Base-by-base conservation (phyloP, 106 monocot species). In the Narthecium ossifragum region DNA sequence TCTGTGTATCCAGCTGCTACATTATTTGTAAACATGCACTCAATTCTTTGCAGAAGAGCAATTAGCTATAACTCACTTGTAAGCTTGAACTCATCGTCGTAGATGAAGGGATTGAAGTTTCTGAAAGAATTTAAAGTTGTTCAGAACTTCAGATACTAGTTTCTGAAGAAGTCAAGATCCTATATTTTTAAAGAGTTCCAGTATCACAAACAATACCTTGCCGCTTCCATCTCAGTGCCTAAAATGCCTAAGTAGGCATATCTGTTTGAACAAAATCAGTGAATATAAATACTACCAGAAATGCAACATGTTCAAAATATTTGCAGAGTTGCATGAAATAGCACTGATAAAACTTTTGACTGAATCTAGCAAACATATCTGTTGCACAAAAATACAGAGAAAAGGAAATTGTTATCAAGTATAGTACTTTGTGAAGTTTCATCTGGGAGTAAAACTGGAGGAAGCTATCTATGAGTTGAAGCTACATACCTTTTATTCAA, bases 401-500 rank as follows among this genome's bases (percentile, higher is more conserved):
- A 8, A 55, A 30, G 1, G 28, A 29, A 23, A 9, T 49, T 9
- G n/a, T 8, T n/a, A 9, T 49, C n/a, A 9, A n/a, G n/a, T 14
- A 55, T 32, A 25, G 28, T 10, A 68, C 39, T 1, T 51, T 62
- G 31, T 10, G 20, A 29, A 57, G 56, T 15, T 40, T 57, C 13
- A 43, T 55, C 2, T 27, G n/a, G 5, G 34, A 37, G 36, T 2
- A 26, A 26, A 31, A 18, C 6, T 26, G 20, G 34, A 51, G 22
- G 4, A 27, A 26, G 14, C 30, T 30, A 31, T 55, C 26, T 2
- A 1, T 30, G 15, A 10, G 25, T 29, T 7, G 8, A 55, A 1
- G 13, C 10, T 32, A 33, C 13, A 58, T 74, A 83, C 83, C 74
- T 83, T 46, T 83, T 83, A 2, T 78, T 78, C 50, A 70, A 54